Percentiles rank a stretch among this genome's conserved stretches.
These are phyloP conservation scores for Trametes meyenii DNA, from an alignment of 768 basidiomycete species.

Conservation along the genomic window DNA sequence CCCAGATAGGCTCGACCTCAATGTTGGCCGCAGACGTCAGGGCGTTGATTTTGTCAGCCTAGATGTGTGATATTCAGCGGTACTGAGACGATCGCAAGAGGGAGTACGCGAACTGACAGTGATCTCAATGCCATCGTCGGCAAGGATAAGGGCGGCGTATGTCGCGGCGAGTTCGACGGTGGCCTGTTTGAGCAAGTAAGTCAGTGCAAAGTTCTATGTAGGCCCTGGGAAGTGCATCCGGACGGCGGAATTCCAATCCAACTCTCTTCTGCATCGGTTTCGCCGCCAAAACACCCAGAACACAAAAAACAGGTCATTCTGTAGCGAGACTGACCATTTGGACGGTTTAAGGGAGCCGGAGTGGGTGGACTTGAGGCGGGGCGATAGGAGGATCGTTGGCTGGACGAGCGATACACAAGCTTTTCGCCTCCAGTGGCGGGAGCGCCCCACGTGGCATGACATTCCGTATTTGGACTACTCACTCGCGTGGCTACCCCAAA, in stretches of 20 bases:
- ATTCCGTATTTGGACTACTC: background rate
- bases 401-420: slow-evolving; percentile 12
- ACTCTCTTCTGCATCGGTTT: background rate
- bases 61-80: background rate
- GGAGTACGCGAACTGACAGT: slow-evolving; percentile 65
- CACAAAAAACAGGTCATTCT: background rate
- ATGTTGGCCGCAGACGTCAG: slow-evolving; percentile 81
- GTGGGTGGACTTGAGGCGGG: slow-evolving; percentile 16
- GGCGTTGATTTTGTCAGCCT: slow-evolving; percentile 93
- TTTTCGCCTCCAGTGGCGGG: background rate
- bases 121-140: slow-evolving; percentile 96
- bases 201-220: slow-evolving; percentile 3
- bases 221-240: slow-evolving; percentile 13
- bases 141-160: slow-evolving; percentile 98
- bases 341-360: slow-evolving; percentile 15
- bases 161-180: slow-evolving; percentile 85
- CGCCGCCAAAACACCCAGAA: slow-evolving; percentile 1
- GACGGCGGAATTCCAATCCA: slow-evolving; percentile 13
- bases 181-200: slow-evolving; percentile 38
- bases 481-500: background rate
- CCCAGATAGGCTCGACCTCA: slow-evolving; percentile 97
- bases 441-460: slow-evolving; percentile 2
- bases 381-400: slow-evolving; percentile 7
- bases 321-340: slow-evolving; percentile 22
- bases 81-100: slow-evolving; percentile 4